Evolutionary conservation across 192 early-diverging fungal species (phyloP).

Genomic region (Coemansia reversa): DNA sequence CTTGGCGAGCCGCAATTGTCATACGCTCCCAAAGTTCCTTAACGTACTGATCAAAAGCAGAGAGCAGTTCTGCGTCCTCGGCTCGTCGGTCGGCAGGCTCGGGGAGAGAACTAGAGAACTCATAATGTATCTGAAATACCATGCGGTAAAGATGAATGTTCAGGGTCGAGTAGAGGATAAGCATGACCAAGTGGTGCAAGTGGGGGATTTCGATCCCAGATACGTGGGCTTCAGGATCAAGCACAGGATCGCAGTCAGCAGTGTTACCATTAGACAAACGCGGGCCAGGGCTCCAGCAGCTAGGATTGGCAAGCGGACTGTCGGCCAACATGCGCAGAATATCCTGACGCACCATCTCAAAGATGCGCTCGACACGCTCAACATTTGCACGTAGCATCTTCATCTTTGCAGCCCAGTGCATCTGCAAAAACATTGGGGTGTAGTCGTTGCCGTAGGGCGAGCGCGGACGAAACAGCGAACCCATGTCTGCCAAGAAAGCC

Average conservation of each 20-base stretch:
- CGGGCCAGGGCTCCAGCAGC: neutral
- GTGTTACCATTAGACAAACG: neutral
- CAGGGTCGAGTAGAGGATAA: conserved; percentile 47
- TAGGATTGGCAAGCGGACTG: neutral
- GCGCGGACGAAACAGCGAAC: conserved; percentile 46
- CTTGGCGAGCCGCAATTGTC: conserved; percentile 39
- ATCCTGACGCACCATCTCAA: conserved; percentile 43
- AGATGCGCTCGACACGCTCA: conserved; percentile 42
- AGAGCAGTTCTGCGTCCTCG: conserved; percentile 37
- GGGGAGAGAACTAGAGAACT: conserved; percentile 44
- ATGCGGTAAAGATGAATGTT: conserved; percentile 54
- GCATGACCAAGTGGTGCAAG: conserved; percentile 46
- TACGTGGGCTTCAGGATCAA: conserved; percentile 20
- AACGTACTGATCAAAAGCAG: conserved; percentile 41
- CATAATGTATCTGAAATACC: conserved; percentile 54
- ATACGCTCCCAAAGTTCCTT: conserved; percentile 45
- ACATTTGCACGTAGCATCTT: conserved; percentile 35
- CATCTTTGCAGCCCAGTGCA: conserved; percentile 34
- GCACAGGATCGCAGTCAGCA: conserved; percentile 25
- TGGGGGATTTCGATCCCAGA: conserved; percentile 51
- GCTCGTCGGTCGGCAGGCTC: conserved; percentile 15
- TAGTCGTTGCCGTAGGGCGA: conserved; percentile 55
- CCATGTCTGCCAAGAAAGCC: conserved; percentile 49
- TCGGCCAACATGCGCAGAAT: conserved; percentile 29
- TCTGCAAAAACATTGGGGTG: conserved; percentile 29